Evolutionary conservation across 2,329 filamentous ascomycete genomes (phyloP), one percentile per base, ranked within the genome.

Genomic region (Trichoderma sp.): DNA sequence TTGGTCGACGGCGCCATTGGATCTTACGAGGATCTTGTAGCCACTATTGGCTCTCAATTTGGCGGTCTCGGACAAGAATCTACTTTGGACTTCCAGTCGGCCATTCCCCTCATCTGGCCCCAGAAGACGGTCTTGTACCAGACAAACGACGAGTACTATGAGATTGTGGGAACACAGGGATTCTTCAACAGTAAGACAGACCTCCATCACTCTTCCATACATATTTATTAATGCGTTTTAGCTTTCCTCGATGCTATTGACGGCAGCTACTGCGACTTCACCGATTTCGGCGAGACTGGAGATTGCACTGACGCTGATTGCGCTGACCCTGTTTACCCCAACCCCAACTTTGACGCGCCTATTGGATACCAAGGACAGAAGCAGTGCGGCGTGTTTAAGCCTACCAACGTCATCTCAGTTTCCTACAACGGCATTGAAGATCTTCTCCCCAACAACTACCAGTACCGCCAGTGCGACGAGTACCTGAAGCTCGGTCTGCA

Each of bases 401-500:
- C 84, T 11, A 84, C 87, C 11, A 87, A 88, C 70, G 86, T 88
- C 71, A 85, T 88, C 72, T 85, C 82, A 21, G 86, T 85, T 28
- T 86, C 84, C 7, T 89, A 89, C 77, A 82, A 81, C 18, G 85
- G 85, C 74, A 84, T 85, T 73, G 86, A 88, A 78, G 83, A 80
- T 18, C 83, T 84, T 61, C 78, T 86, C 7, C 83, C 84, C 1
- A 79, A 80, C 6, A 80, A 79, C 72, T 89, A 89, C 75, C 83
- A 85, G 74, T 75, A 80, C 43, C 81, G 86, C 6, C 86, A 89
- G 76, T 88, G 86, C 76, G 78, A 81, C 71, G 86, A 88, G 79
- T 88, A 86, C 77, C 82, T 87, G 82, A 88, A 88, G 79, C 83
- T 88, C 1, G 86, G 84, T 18, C 81, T 88, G 2, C 83, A 83